A percentile compares a stretch with the other conserved stretches of the same genome.
These are phyloP conservation scores for Gryganskiella cystojenkinii DNA, from an alignment of 192 early-diverging fungal species.

Conservation along the genomic window DNA sequence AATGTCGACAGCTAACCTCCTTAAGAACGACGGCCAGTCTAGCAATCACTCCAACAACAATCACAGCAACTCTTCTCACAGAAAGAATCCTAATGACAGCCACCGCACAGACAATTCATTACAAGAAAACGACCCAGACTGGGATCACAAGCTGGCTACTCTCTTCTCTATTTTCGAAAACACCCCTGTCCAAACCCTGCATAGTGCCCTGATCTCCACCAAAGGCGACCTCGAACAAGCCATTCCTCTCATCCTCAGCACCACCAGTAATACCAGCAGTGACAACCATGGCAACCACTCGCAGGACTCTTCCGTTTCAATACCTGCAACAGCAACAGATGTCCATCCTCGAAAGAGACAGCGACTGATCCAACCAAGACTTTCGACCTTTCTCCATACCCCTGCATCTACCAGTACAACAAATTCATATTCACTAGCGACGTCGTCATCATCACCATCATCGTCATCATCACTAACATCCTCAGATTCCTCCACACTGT, in stretches of 20 bases:
- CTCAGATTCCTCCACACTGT: no score
- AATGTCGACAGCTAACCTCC: no score
- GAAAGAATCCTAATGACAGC: no score
- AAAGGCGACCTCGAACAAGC: conserved; percentile 40
- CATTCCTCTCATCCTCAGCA: conserved; percentile 32
- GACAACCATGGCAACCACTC: neutral
- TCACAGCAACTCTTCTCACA: neutral
- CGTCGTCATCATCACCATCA: neutral
- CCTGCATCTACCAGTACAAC: neutral
- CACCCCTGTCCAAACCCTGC: conserved; percentile 16
- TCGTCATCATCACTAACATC: neutral
- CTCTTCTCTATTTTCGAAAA: conserved; percentile 48
- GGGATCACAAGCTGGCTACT: conserved; percentile 45
- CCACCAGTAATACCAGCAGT: conserved; percentile 1
- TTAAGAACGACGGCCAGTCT: neutral
- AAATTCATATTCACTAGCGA: neutral
- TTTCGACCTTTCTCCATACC: conserved; percentile 21
- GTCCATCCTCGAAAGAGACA: conserved; percentile 7
- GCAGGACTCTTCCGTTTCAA: neutral
- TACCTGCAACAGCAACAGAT: neutral
- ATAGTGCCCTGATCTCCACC: conserved; percentile 11
- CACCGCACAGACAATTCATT: neutral
- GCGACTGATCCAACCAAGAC: conserved; percentile 38
- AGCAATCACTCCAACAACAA: neutral
- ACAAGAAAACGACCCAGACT: neutral